A percentile compares a stretch with the other conserved stretches of the same genome.
phyloP scores from a whole-genome alignment of 2,329 filamentous ascomycete genomes.

The Ceratocystiopsis sp. region DNA sequence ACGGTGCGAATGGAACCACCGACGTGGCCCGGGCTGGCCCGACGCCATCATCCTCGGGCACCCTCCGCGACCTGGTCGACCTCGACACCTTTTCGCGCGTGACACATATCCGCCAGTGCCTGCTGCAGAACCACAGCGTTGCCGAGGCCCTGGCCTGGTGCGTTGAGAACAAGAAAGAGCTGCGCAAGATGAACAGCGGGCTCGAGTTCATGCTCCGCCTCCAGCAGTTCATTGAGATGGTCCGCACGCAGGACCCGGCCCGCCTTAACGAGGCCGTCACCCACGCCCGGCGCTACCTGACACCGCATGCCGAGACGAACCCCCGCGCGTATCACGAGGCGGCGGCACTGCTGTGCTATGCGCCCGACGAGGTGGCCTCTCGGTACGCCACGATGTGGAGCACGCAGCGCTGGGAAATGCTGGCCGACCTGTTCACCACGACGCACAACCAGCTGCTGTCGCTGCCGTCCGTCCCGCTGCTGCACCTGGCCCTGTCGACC shows the following conservation, averaged over 20 bases:
- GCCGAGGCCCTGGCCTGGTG: constrained; percentile 79
- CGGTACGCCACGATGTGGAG: constrained; percentile 49
- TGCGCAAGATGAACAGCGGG: constrained; percentile 76
- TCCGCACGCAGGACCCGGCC: constrained; percentile 45
- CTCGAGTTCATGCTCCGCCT: constrained; percentile 86
- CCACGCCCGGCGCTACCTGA: constrained; percentile 70
- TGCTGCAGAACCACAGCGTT: constrained; percentile 49
- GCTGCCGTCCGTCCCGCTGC: constrained; percentile 63
- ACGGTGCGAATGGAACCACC: too few species aligned
- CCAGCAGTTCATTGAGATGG: constrained; percentile 88
- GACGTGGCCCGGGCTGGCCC: too few species aligned
- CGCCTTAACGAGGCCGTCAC: constrained; percentile 61
- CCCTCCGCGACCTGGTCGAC: constrained; percentile 68
- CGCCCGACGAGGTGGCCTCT: constrained; percentile 31
- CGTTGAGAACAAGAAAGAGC: constrained; percentile 76
- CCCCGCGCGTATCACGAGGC: constrained; percentile 53
- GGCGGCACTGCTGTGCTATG: constrained; percentile 64
- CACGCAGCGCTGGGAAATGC: constrained; percentile 51
- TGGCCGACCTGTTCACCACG: constrained; percentile 64
- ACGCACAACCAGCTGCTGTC: constrained; percentile 78
- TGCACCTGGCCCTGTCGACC: constrained; percentile 80
- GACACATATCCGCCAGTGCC: constrained; percentile 56
- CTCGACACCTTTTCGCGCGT: constrained; percentile 75
- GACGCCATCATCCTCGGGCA: too few species aligned
- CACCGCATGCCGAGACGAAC: constrained; percentile 51